These are phyloP conservation scores for Schwanniomyces polymorphus DNA, from an alignment of 805 yeast genomes.

Conservation along the genomic window DNA sequence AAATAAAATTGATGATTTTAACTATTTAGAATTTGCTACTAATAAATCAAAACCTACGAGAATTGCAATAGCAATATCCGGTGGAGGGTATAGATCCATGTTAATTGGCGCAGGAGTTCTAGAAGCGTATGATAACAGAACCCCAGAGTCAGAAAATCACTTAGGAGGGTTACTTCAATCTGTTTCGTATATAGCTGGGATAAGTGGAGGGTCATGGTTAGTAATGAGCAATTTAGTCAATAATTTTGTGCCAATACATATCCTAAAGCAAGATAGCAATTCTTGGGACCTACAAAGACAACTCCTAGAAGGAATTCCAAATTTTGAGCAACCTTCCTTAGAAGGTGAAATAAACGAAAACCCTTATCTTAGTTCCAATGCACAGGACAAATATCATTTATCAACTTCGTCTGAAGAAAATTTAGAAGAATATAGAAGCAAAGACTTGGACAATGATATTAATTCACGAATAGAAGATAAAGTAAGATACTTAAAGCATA, in stretches of 20 bases:
- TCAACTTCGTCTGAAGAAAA: not conserved
- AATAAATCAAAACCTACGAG: slow-evolving; percentile 13
- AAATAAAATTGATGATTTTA: slow-evolving; percentile 32
- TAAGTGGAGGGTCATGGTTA: slow-evolving; percentile 76
- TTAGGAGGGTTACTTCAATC: slow-evolving; percentile 57
- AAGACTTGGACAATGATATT: not conserved
- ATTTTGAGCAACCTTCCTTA: slow-evolving; percentile 36
- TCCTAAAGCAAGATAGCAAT: slow-evolving; percentile 18
- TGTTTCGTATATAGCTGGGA: slow-evolving; percentile 58
- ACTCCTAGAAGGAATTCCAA: slow-evolving; percentile 58
- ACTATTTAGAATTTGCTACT: slow-evolving; percentile 20
- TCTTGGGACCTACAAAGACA: slow-evolving; percentile 48
- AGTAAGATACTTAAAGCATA: not conserved
- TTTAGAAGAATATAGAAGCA: not conserved
- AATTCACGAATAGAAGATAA: not conserved
- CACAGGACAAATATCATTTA: not conserved
- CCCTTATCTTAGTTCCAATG: not conserved
- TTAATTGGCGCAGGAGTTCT: slow-evolving; percentile 56
- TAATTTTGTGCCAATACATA: slow-evolving; percentile 25
- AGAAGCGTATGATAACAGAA: slow-evolving; percentile 50
- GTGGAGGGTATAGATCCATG: slow-evolving; percentile 63
- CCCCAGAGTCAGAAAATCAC: slow-evolving; percentile 27
- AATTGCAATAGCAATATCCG: slow-evolving; percentile 46
- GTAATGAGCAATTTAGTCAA: slow-evolving; percentile 45
- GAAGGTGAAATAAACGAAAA: not conserved